Evolutionary conservation across 495 filamentous ascomycete genomes (phyloP).

Genomic region (Rhypophila decipiens): DNA sequence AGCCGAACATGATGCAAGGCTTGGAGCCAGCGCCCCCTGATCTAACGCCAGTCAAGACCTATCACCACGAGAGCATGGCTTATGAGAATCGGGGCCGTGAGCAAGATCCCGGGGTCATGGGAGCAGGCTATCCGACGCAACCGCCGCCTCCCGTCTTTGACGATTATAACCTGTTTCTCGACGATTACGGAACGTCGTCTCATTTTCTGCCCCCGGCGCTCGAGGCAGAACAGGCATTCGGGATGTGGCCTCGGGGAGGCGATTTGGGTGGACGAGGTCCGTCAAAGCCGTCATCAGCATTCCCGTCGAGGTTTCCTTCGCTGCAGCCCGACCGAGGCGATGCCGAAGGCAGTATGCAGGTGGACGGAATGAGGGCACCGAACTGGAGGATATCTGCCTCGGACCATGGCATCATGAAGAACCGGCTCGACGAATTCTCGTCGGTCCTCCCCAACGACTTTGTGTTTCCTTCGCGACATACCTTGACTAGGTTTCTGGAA

Average conservation of each 20-base stretch:
- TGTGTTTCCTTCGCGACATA: conserved; percentile 57
- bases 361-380: conserved; percentile 34
- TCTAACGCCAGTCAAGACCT: conserved; percentile 38
- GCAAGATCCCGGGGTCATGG: conserved; percentile 34
- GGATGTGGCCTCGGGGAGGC: conserved; percentile 35
- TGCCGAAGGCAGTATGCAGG: conserved; percentile 34
- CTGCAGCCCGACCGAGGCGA: conserved; percentile 59
- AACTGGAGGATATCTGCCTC: conserved; percentile 61
- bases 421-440: conserved; percentile 59
- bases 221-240: conserved; percentile 41
- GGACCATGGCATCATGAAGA: conserved; percentile 57
- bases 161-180: conserved; percentile 48
- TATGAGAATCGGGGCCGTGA: conserved; percentile 38
- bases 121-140: conserved; percentile 32
- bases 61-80: conserved; percentile 35
- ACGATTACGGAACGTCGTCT: conserved; percentile 41
- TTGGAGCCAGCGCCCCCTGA: conserved; percentile 29
- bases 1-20: conserved; percentile 38
- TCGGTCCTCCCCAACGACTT: conserved; percentile 61
- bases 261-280: conserved; percentile 34
- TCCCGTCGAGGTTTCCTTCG: conserved; percentile 63
- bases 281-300: conserved; percentile 54
- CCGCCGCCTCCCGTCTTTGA: conserved; percentile 32
- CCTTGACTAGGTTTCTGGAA: conserved; percentile 58
- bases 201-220: conserved; percentile 42